Evolutionary conservation across 2,329 filamentous ascomycete species (phyloP), one percentile per base, ranked within the genome.

Genomic region (Cladophialophora immunda): DNA sequence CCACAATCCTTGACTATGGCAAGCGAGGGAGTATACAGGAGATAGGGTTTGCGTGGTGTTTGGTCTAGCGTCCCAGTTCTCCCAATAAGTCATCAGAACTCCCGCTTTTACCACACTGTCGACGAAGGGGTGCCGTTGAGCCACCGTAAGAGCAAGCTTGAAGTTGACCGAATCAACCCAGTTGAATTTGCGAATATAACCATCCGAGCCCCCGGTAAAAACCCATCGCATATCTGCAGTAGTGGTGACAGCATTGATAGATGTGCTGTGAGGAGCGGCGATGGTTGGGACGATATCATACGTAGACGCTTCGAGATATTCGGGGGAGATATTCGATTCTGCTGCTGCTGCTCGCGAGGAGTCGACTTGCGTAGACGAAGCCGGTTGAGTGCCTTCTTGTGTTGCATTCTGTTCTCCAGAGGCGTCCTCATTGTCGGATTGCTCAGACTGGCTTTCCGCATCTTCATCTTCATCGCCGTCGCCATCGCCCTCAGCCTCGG

Each of bases 201-300:
- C 94, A 80, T 99, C 95, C 0, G 92, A 90, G 0, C 95, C 95
- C 41, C 95, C 95, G 11, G 90, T 97, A 77, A 98, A 94, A 78
- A 97, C 94, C 86, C 93, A 98, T 63, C 93, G 88, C 84, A 97
- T 90, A 78, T 99, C 95, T 1, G 93, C 94, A 0, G 95, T 99
- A 34, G 95, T 90, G 27, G 93, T 89, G 66, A 99, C 87, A 9
- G 93, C 90, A 76, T 99, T 99, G 79, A 99, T 92, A 61, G 93
- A 97, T 2, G 95, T 99, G 69, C 93, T 92, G 78, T 97, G 94
- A 0, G 95, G 95, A 2, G 95, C 95, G 1, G 95, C 95, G 81
- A 98, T 98, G 25, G 95, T 98, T 1, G 95, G 95, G 0, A 97
- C 91, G 67, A 99, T 97, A 77, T 99, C 95, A 82, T 98, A 99